Base-by-base conservation (phyloP, 2,329 filamentous ascomycete genomes). In the Colletotrichum sp. region DNA sequence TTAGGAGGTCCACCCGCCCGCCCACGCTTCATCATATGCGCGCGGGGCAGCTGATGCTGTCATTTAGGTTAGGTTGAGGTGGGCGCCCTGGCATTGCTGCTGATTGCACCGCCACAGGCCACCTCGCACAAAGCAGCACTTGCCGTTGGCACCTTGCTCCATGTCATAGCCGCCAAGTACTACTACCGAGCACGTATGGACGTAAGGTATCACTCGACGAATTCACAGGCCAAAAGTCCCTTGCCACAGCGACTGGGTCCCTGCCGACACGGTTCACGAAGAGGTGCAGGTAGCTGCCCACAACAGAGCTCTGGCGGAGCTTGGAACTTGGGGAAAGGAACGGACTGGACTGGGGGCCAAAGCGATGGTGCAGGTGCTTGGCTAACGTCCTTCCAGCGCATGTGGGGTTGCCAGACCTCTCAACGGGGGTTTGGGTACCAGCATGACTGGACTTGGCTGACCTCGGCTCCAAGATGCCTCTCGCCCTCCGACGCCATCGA, bases 41-140 rank as follows among this genome's bases (percentile, higher is more conserved):
- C 68, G 76, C 76, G 76, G 76, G 76, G 76, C 76, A 77, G 68
- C 68, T 76, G 72, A 72, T 68, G 65, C 68, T 76, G 76, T 76
- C 75, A 68, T 76, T 59, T 70, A 68, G 63, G 44, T 63, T 68
- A 21, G 70, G 32, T 26, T 30, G 26, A 32, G 57, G 44, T 16
- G 60, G 34, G 39, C 21, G 39, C 72, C 34, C 28, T 32, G 26
- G 30, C 32, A 21, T n/a, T 9, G 12, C 16, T 30, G 32, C 60
- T 36, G 49, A 39, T 63, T 73, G 73, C 74, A 76, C 74, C 64
- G 74, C 74, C 74, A 76, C 74, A 74, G 13, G 30, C 13, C 21
- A 32, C 57, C 57, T 60, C 10, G 28, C 30, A 62, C 26, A 13
- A 18, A 34, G 44, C n/a, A 52, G 44, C 44, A 49, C 44, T 49